These are phyloP conservation scores for Mycena latifolia DNA, from an alignment of 768 basidiomycete species.

Conservation along the genomic window DNA sequence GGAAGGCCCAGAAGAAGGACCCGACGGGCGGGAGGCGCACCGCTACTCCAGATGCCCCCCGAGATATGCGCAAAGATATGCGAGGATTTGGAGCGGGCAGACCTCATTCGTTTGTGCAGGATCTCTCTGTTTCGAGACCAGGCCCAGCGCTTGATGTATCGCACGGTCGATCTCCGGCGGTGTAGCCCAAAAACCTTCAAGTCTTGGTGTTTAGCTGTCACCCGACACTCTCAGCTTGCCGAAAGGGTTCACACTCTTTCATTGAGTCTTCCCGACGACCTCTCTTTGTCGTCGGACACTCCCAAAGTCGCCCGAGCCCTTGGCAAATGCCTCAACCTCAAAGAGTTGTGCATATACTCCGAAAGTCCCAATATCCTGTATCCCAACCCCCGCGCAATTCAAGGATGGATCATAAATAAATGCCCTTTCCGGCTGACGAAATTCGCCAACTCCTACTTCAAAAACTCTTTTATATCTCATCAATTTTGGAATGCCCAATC, in stretches of 20 bases:
- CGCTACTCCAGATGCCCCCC: slow-evolving; percentile 5
- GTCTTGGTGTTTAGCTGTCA: slow-evolving; percentile 13
- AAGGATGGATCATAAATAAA: slow-evolving; percentile 18
- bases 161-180: slow-evolving; percentile 7
- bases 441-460: slow-evolving; percentile 15
- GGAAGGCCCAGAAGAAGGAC: too few relatives aligned
- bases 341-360: slow-evolving; percentile 1
- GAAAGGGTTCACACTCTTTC: slow-evolving; percentile 7
- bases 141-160: slow-evolving; percentile 19
- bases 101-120: slow-evolving; percentile 8
- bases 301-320: slow-evolving; percentile 18
- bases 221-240: slow-evolving; percentile 8
- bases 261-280: neutral
- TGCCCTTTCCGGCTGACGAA: slow-evolving; percentile 9
- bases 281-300: slow-evolving; percentile 1
- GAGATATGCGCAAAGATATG: slow-evolving; percentile 18
- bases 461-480: neutral
- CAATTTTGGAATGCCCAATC: slow-evolving; percentile 18
- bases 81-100: neutral
- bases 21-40: too few relatives aligned
- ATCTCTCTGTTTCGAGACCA: slow-evolving; percentile 1
- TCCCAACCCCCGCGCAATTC: neutral
- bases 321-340: slow-evolving; percentile 15
- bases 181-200: neutral
- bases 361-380: neutral